phyloP scores from a whole-genome alignment of 768 basidiomycete genomes.

The Mycena alexandri region DNA sequence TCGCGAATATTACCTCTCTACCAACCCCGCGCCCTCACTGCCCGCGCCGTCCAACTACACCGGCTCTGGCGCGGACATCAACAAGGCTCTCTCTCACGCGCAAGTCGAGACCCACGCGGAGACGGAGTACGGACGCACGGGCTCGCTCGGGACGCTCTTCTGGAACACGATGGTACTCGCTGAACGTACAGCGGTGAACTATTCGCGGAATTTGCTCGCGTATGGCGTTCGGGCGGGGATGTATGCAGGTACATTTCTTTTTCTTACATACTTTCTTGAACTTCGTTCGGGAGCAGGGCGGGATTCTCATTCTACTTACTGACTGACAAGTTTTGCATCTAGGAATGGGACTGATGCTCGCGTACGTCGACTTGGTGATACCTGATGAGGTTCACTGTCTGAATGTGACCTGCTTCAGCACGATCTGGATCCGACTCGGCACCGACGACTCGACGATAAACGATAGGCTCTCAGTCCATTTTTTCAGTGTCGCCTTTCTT shows the following conservation, averaged over 20 bases:
- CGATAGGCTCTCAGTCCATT: slow-evolving; percentile 65
- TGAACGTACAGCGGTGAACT: slow-evolving; percentile 62
- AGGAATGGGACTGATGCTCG: slow-evolving; percentile 61
- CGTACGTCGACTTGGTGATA: slow-evolving; percentile 46
- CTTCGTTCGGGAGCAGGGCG: background rate
- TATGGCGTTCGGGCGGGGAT: slow-evolving; percentile 69
- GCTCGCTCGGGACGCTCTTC: slow-evolving; percentile 46
- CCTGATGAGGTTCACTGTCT: no score
- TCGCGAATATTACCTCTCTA: slow-evolving; percentile 51
- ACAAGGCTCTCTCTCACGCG: no score
- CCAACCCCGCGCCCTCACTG: background rate
- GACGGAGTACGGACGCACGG: slow-evolving; percentile 45
- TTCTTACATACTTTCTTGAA: no score
- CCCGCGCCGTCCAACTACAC: no score
- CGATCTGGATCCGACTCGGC: slow-evolving; percentile 66
- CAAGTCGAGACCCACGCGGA: no score
- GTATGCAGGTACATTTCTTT: slow-evolving; percentile 57
- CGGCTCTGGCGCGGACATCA: no score
- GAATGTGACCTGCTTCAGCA: slow-evolving; percentile 43
- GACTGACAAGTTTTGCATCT: background rate
- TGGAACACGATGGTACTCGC: slow-evolving; percentile 62
- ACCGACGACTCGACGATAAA: slow-evolving; percentile 55
- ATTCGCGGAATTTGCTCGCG: slow-evolving; percentile 66
- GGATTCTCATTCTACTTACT: no score
- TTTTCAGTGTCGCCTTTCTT: slow-evolving; percentile 69